Conservation (phyloP, 352 stramenopile genomes). For the Pythium volutum region DNA sequence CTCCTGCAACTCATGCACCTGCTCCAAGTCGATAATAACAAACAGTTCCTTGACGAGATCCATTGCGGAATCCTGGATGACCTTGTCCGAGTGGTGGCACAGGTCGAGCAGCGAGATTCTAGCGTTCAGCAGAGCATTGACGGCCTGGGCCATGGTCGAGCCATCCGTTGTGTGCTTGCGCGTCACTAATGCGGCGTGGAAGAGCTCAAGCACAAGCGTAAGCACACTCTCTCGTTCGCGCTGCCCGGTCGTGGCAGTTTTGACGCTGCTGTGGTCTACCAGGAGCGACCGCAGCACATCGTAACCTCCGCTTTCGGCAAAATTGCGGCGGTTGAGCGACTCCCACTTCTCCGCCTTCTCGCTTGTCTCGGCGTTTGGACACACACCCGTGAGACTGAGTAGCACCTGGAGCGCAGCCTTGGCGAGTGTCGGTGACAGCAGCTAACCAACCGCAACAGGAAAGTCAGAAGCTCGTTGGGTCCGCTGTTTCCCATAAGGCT, state of each 20-base stretch:
- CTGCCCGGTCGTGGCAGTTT: neutral
- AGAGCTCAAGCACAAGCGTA: slow-evolving; percentile 50
- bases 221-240: slow-evolving; percentile 39
- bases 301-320: slow-evolving; percentile 66
- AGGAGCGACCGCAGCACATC: slow-evolving; percentile 65
- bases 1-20: slow-evolving; percentile 79
- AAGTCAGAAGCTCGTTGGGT: neutral
- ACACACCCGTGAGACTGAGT: slow-evolving; percentile 55
- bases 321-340: slow-evolving; percentile 70
- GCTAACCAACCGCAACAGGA: slow-evolving; percentile 19
- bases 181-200: slow-evolving; percentile 59
- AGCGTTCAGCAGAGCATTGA: slow-evolving; percentile 61
- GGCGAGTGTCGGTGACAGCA: slow-evolving; percentile 48
- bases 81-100: slow-evolving; percentile 45
- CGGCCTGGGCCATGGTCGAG: slow-evolving; percentile 56
- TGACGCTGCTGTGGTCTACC: slow-evolving; percentile 48
- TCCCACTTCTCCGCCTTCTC: slow-evolving; percentile 77
- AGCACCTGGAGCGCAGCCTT: slow-evolving; percentile 64
- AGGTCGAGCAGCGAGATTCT: slow-evolving; percentile 63
- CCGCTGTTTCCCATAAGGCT: neutral
- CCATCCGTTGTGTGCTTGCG: slow-evolving; percentile 49
- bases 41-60: slow-evolving; percentile 80
- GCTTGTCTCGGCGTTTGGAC: slow-evolving; percentile 37
- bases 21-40: slow-evolving; percentile 60
- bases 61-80: slow-evolving; percentile 54